Percentiles rank a stretch among this genome's conserved stretches.
Conservation (phyloP, 164 flowering plant genomes). For the Houttuynia cordata region DNA sequence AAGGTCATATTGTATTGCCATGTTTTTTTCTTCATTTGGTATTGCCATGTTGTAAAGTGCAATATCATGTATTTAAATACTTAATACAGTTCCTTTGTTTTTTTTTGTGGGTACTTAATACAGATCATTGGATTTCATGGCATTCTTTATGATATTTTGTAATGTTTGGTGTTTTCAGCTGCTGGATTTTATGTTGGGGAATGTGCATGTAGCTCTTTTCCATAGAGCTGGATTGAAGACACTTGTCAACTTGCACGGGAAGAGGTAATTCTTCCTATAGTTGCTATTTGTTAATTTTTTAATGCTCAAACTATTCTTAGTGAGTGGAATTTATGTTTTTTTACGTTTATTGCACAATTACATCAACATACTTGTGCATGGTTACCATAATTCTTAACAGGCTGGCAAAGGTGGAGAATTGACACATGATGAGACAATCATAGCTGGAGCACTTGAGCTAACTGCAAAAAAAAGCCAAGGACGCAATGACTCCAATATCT, state of each 20-base stretch:
- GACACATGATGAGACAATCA: slow-evolving; percentile 94
- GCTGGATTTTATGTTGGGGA: slow-evolving; percentile 66
- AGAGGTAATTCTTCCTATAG: slow-evolving; percentile 44
- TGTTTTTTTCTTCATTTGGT: slow-evolving; percentile 10
- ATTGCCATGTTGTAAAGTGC: neutral
- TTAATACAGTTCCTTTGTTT: too few relatives aligned
- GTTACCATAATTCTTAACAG: slow-evolving; percentile 29
- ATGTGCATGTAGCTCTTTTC: slow-evolving; percentile 71
- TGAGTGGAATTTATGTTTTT: neutral
- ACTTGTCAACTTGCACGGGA: slow-evolving; percentile 85
- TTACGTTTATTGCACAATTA: neutral
- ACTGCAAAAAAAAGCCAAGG: slow-evolving; percentile 72
- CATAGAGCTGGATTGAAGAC: slow-evolving; percentile 98
- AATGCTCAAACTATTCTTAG: too few relatives aligned
- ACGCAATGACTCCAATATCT: slow-evolving; percentile 93
- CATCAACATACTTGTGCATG: neutral
- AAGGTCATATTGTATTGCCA: slow-evolving; percentile 41
- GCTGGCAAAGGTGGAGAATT: slow-evolving; percentile 99
- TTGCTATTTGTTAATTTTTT: too few relatives aligned
- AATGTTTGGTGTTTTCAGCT: slow-evolving; percentile 33
- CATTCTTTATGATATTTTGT: neutral
- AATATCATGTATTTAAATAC: neutral
- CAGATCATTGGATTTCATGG: too few relatives aligned
- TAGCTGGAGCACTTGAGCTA: slow-evolving; percentile 94
- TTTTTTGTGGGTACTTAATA: too few relatives aligned